Conservation (phyloP, 257 asterid species). For the Datura wrightii region DNA sequence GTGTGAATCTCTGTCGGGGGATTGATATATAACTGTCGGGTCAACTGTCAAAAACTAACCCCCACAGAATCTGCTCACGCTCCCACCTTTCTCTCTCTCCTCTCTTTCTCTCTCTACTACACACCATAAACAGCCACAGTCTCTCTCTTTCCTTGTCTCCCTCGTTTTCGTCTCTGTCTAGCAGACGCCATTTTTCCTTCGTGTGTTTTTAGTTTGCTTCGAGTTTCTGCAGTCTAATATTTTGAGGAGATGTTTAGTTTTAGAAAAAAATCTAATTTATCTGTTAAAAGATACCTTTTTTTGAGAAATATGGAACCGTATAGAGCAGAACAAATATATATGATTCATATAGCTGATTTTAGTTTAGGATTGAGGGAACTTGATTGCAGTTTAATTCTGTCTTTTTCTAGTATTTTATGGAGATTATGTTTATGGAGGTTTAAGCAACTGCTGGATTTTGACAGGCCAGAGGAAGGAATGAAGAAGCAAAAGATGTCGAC, state of each 20-base stretch:
- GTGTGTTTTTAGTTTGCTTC: not conserved
- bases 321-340: not conserved
- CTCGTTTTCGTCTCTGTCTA: constrained; percentile 56
- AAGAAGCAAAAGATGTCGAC: constrained; percentile 53
- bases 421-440: constrained; percentile 33
- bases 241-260: constrained; percentile 2
- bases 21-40: constrained; percentile 62
- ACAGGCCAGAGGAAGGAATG: constrained; percentile 69
- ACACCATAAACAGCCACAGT: constrained; percentile 29
- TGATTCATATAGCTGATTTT: not conserved
- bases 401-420: constrained; percentile 36
- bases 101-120: constrained; percentile 37
- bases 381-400: not conserved
- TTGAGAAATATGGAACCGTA: not conserved
- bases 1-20: constrained; percentile 39
- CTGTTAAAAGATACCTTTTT: not conserved
- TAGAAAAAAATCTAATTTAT: not conserved
- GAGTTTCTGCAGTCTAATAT: not conserved
- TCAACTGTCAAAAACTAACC: constrained; percentile 87
- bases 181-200: constrained; percentile 47
- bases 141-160: constrained; percentile 49
- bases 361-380: not conserved
- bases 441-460: constrained; percentile 50
- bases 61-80: constrained; percentile 84
- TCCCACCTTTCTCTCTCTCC: constrained; percentile 53